phyloP scores from a whole-genome alignment of 352 stramenopile species.

The Pythium biforme region DNA sequence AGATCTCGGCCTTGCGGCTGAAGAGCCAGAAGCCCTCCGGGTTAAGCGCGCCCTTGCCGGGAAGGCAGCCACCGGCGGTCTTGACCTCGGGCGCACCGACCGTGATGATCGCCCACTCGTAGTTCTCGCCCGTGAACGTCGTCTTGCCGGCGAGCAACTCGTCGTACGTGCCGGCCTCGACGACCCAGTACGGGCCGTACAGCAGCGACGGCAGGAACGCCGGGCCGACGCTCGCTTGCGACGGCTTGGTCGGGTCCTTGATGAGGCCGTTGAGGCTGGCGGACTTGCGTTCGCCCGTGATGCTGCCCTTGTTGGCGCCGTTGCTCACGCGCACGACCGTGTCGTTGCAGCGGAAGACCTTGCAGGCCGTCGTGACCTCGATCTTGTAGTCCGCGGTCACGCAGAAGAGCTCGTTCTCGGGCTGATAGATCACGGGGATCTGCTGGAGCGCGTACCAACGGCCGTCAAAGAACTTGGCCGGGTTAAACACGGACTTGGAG shows the following conservation, averaged over 20 bases:
- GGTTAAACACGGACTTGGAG: constrained; percentile 25
- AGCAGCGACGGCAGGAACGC: constrained; percentile 15
- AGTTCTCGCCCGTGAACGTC: constrained; percentile 15
- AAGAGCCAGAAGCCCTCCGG: constrained; percentile 26
- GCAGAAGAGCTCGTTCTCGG: constrained; percentile 19
- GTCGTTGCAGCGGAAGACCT: constrained; percentile 22
- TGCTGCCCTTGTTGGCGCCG: constrained; percentile 15
- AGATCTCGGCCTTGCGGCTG: constrained; percentile 16
- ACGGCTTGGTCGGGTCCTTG: constrained; percentile 22
- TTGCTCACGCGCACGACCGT: constrained; percentile 20
- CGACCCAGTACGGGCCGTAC: constrained; percentile 27
- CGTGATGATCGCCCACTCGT: constrained; percentile 28
- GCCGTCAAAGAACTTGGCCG: constrained; percentile 24
- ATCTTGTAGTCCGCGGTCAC: constrained; percentile 25
- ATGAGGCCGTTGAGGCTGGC: constrained; percentile 19
- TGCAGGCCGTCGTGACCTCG: constrained; percentile 14
- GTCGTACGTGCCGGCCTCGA: constrained; percentile 26
- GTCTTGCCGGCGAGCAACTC: constrained; percentile 15
- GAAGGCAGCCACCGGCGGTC: constrained; percentile 13
- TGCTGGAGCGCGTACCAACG: constrained; percentile 25
- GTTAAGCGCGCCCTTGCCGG: constrained; percentile 16
- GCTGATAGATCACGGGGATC: constrained; percentile 21
- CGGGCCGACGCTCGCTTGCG: constrained; percentile 21
- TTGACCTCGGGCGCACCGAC: constrained; percentile 17
- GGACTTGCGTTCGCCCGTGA: constrained; percentile 15